These are phyloP conservation scores for Phytopythium ostracodes DNA, from an alignment of 352 stramenopile genomes.

Conservation along the genomic window DNA sequence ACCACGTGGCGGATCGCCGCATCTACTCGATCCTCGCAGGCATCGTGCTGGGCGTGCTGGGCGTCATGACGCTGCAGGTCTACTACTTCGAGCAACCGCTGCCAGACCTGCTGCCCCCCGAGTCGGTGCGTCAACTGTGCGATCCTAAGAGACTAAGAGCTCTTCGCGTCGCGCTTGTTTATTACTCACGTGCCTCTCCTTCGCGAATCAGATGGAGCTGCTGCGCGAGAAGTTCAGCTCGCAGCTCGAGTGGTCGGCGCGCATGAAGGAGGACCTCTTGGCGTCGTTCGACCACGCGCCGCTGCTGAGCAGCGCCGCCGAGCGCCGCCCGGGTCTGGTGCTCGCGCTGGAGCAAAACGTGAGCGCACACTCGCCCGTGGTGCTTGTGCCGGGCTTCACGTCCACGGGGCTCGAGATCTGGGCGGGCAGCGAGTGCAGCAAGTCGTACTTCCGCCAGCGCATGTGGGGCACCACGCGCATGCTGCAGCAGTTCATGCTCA, in stretches of 20 bases:
- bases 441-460: constrained; percentile 88
- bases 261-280: constrained; percentile 61
- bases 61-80: constrained; percentile 43
- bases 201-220: constrained; percentile 22
- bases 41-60: constrained; percentile 48
- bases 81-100: constrained; percentile 47
- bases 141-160: no score
- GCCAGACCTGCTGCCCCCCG: constrained; percentile 34
- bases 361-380: constrained; percentile 63
- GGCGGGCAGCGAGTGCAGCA: constrained; percentile 85
- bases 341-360: constrained; percentile 46
- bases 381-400: constrained; percentile 93
- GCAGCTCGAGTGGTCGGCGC: constrained; percentile 63
- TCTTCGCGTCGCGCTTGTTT: no score
- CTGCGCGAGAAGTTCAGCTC: constrained; percentile 58
- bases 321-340: constrained; percentile 44
- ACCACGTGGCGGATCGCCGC: constrained; percentile 56
- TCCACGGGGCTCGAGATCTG: constrained; percentile 94
- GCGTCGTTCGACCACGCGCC: constrained; percentile 57
- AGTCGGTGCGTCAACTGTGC: constrained; percentile 22
- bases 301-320: constrained; percentile 21
- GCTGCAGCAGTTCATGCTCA: constrained; percentile 86
- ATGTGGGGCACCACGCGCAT: constrained; percentile 91
- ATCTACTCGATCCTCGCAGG: constrained; percentile 69
- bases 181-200: not conserved